phyloP scores from a whole-genome alignment of 1,284 basidiomycete genomes.

The Kalmanozyma brasiliensis region DNA sequence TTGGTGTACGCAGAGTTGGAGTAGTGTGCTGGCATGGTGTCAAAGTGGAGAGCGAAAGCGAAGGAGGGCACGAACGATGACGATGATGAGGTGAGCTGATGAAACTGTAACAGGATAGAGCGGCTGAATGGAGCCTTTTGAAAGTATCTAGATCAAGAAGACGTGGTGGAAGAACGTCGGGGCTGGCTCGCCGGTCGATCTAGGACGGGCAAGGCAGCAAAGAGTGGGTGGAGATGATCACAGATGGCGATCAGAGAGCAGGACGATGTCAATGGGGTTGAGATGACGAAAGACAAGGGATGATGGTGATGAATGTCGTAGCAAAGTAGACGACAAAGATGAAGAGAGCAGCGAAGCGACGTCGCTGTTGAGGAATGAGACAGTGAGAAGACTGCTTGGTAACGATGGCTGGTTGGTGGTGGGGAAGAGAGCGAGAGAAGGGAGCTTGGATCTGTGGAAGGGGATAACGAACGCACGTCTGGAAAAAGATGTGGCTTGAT shows the following conservation, averaged over 20 bases:
- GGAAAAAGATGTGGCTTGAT: conserved; percentile 9
- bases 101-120: neutral
- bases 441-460: neutral
- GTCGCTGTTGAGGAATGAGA: conserved; percentile 15
- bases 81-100: no score
- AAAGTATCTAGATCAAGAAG: neutral
- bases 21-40: conserved; percentile 25
- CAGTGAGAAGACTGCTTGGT: neutral
- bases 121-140: conserved; percentile 46
- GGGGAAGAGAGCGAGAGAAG: conserved; percentile 2
- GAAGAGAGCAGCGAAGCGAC: conserved; percentile 24
- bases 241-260: neutral
- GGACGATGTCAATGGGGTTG: neutral
- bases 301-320: conserved; percentile 6
- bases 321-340: conserved; percentile 10
- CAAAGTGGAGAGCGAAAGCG: no score
- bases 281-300: conserved; percentile 20
- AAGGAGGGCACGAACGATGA: no score
- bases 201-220: conserved; percentile 6
- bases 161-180: neutral
- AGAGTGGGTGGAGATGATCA: neutral
- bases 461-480: neutral
- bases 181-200: conserved; percentile 6
- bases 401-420: conserved; percentile 3
- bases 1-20: conserved; percentile 17